Evolutionary conservation across 768 basidiomycete species (phyloP).

Genomic region (Heimioporus sp.): DNA sequence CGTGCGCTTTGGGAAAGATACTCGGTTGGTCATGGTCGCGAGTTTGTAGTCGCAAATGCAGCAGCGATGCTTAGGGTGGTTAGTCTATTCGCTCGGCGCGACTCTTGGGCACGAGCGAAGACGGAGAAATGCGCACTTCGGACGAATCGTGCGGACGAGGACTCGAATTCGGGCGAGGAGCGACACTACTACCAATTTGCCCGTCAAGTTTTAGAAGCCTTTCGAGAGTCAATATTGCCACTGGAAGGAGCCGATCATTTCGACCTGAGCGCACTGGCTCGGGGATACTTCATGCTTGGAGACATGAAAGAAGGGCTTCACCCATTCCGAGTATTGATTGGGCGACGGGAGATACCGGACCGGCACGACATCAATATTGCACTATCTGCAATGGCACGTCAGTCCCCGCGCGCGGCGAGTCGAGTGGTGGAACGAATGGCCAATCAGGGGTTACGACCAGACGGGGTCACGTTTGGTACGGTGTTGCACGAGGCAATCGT

Average conservation of each 20-base stretch:
- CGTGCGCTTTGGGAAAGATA: slow-evolving; percentile 59
- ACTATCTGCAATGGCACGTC: slow-evolving; percentile 50
- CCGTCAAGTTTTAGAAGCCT: slow-evolving; percentile 44
- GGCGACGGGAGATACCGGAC: slow-evolving; percentile 55
- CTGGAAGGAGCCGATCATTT: slow-evolving; percentile 46
- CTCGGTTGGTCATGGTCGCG: slow-evolving; percentile 39
- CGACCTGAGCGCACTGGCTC: slow-evolving; percentile 58
- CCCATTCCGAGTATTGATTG: slow-evolving; percentile 44
- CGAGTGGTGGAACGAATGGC: slow-evolving; percentile 52
- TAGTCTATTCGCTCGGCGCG: slow-evolving; percentile 37
- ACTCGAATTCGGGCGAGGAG: slow-evolving; percentile 1
- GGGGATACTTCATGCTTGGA: slow-evolving; percentile 59
- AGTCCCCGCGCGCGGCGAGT: slow-evolving; percentile 46
- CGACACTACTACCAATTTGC: slow-evolving; percentile 37
- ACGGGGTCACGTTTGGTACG: slow-evolving; percentile 57
- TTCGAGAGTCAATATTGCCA: slow-evolving; percentile 43
- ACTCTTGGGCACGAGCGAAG: slow-evolving; percentile 18
- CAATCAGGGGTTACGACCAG: slow-evolving; percentile 45
- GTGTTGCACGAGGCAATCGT: slow-evolving; percentile 57
- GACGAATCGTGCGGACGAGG: not conserved
- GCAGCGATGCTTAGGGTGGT: slow-evolving; percentile 42
- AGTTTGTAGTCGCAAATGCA: slow-evolving; percentile 43
- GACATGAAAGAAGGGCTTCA: slow-evolving; percentile 44
- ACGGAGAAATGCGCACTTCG: not conserved
- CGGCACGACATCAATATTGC: slow-evolving; percentile 63